Evolutionary conservation across 2,329 filamentous ascomycete genomes (phyloP), one percentile per base, ranked within the genome.

Genomic region (Zymoseptoria brevis): DNA sequence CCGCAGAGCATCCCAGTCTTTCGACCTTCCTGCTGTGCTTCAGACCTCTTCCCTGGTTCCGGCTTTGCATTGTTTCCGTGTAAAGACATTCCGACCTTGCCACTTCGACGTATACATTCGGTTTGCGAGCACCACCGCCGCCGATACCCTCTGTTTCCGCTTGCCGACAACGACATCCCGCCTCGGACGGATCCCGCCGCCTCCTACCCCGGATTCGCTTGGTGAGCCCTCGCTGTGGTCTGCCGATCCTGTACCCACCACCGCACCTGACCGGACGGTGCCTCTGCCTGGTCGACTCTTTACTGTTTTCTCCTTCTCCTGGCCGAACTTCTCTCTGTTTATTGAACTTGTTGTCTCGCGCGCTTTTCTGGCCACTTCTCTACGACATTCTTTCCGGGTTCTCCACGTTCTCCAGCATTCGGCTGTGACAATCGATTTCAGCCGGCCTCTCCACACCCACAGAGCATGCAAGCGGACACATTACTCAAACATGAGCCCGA

Each of bases 391-490:
- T 45, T 45, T 29, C 26, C 35, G 35, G 16, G 16, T n/a, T 45
- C 35, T 45, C 16, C 35, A 13, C 13, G 4, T 22, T 22, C 29
- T 24, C 54, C 9, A 22, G n/a, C 24, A 45, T 11, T 21, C 54
- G 54, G 22, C 24, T 48, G 51, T 30, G 19, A n/a, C 24, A 29
- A 49, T 55, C 21, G 16, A n/a, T 5, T 45, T n/a, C 35, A 45
- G 13, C 16, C 35, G 35, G 35, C 35, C 16, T 41, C 16, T n/a
- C 35, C 35, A 16, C 13, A 16, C 16, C 48, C 52, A 48, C 54
- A 60, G 61, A 69, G 61, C 63, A 69, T 69, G 67, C 66, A 68
- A 63, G 57, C 66, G 26, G 67, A 68, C 56, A 56, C 58, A 54
- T 57, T 58, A 22, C 35, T 57, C 16, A 66, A 68, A 58, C 48